Evolutionary conservation across 2,329 filamentous ascomycete genomes (phyloP), one percentile per base, ranked within the genome.

Genomic region (Thermothelomyces thermophilus): DNA sequence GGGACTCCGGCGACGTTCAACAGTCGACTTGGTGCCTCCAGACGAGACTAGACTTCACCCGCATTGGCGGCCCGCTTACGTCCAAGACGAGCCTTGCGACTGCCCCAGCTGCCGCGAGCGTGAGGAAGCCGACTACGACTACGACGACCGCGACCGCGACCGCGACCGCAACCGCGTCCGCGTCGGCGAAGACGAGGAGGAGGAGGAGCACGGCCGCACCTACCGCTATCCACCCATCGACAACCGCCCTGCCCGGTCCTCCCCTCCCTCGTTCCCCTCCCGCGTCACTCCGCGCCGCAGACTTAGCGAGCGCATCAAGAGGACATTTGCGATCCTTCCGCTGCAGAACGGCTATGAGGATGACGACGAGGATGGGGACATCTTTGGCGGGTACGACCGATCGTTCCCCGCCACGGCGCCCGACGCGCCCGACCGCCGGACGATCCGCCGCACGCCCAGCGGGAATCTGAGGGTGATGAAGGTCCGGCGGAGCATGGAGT

Each of bases 281-380:
- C 8, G 14, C 34, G 34, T n/a, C 24, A 8, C n/a, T n/a, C 59
- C 72, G 2, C 72, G 49, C 33, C 66, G 73, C 47, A 77, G 71
- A 50, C 62, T 83, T 13, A 79, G 75, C 54, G 64, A 70, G 30
- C 75, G 72, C 28, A 65, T 82, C 66, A 79, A 76, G 64, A 69
- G 72, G 31, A 83, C 80, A 0, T 82, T 84, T 67, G 73, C 80
- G 11, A 80, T 83, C 24, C 60, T 83, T 41, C 80, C 81, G 0
- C 56, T 71, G n/a, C 67, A 69, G 2, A 65, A 72, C 40, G 68
- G n/a, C n/a, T n/a, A n/a, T n/a, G n/a, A n/a, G n/a, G n/a, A 73
- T 20, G 66, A 69, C 39, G 30, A 37, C 37, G 31, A n/a, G n/a
- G 16, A 9, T 41, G 39, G 39, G 4, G 41, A 24, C 8, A 7